A percentile compares a stretch with the other conserved stretches of the same genome.
phyloP scores from a whole-genome alignment of 352 stramenopile species.

The Globisporangium alternatum region DNA sequence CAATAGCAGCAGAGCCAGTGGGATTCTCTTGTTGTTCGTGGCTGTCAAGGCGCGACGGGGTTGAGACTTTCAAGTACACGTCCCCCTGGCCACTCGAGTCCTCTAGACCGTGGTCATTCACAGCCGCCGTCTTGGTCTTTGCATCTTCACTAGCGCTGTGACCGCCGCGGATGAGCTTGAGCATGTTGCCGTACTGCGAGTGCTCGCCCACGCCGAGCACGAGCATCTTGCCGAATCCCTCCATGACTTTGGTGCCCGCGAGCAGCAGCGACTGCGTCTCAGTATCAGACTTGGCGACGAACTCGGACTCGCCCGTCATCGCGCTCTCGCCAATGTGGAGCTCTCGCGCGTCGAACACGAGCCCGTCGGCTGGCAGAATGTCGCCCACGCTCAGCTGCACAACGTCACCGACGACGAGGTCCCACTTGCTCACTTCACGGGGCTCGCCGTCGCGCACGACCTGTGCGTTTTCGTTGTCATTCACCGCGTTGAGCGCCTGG shows the following conservation, averaged over 20 bases:
- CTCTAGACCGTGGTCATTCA: neutral
- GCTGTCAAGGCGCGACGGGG: neutral
- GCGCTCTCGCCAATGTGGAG: slow-evolving; percentile 38
- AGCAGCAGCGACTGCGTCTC: slow-evolving; percentile 54
- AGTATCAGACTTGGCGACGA: slow-evolving; percentile 26
- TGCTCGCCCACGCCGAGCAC: slow-evolving; percentile 86
- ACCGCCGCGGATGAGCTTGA: slow-evolving; percentile 41
- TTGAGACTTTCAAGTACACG: slow-evolving; percentile 4
- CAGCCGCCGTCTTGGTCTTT: neutral
- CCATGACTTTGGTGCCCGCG: slow-evolving; percentile 78
- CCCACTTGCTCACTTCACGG: slow-evolving; percentile 25
- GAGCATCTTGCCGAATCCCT: slow-evolving; percentile 79
- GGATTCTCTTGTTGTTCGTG: neutral
- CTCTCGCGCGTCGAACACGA: slow-evolving; percentile 37
- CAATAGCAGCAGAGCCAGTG: neutral
- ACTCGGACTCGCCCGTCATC: slow-evolving; percentile 41
- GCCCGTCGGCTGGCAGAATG: slow-evolving; percentile 36
- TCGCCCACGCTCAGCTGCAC: slow-evolving; percentile 36
- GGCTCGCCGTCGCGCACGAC: slow-evolving; percentile 34
- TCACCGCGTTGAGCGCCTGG: slow-evolving; percentile 61
- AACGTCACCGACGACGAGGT: slow-evolving; percentile 40
- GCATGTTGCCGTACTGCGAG: slow-evolving; percentile 82
- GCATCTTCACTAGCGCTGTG: neutral
- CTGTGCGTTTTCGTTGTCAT: slow-evolving; percentile 53
- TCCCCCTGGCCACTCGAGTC: neutral